Conservation (phyloP, 305 asterid species). For the Ajuga reptans region DNA sequence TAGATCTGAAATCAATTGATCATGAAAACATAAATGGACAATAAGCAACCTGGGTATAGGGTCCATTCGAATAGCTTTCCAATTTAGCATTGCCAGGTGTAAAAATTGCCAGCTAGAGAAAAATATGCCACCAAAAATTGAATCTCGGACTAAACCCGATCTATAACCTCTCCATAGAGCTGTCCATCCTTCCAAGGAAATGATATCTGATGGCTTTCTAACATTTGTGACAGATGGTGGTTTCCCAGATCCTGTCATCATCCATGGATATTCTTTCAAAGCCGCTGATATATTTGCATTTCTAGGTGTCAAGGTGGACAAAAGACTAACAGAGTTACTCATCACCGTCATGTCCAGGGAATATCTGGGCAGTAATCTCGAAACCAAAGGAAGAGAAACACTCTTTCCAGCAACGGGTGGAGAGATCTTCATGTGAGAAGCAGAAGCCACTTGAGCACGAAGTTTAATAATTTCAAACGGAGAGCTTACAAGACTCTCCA, state of each 20-base stretch:
- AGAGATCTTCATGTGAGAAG: constrained; percentile 42
- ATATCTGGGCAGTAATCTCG: constrained; percentile 62
- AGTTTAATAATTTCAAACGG: constrained; percentile 86
- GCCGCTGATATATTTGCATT: constrained; percentile 46
- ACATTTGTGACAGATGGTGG: constrained; percentile 73
- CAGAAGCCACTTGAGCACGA: constrained; percentile 87
- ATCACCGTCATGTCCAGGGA: constrained; percentile 50
- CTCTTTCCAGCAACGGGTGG: constrained; percentile 38
- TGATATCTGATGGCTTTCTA: constrained; percentile 42
- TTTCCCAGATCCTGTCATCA: constrained; percentile 92
- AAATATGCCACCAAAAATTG: constrained; percentile 78
- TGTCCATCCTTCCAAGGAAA: constrained; percentile 77
- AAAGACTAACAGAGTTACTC: constrained; percentile 54
- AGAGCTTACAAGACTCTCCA: constrained; percentile 66
- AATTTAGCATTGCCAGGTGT: constrained; percentile 56
- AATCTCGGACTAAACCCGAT: constrained; percentile 79
- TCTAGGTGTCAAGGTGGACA: constrained; percentile 59
- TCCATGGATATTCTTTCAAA: constrained; percentile 90
- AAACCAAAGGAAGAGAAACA: constrained; percentile 40
- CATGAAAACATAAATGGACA: not conserved
- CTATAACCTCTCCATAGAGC: constrained; percentile 86
- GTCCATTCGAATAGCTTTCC: constrained; percentile 93
- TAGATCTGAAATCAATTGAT: constrained; percentile 1
- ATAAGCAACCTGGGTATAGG: constrained; percentile 69
- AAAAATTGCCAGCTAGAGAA: constrained; percentile 83